A percentile compares a stretch with the other conserved stretches of the same genome.
phyloP scores from a whole-genome alignment of 106 monocot species.

The Phalaenopsis aphrodite region DNA sequence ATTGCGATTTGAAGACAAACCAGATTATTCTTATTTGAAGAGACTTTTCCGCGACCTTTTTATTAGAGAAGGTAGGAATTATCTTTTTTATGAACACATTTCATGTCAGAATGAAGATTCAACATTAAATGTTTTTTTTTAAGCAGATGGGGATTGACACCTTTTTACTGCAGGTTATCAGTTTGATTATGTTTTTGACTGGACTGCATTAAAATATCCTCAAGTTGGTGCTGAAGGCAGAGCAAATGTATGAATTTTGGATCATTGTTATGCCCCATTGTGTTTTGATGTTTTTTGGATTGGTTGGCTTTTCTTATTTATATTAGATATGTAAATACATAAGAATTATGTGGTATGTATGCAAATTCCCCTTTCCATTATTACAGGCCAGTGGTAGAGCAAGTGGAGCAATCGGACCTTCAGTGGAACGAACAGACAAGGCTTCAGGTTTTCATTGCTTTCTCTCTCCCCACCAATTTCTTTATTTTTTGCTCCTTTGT shows the following conservation, averaged over 20 bases:
- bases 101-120: not conserved
- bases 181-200: constrained; percentile 93
- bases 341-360: too few relatives aligned
- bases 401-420: constrained; percentile 42
- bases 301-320: not conserved
- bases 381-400: constrained; percentile 48
- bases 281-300: not conserved
- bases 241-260: constrained; percentile 33
- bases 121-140: not conserved
- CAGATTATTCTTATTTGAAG: constrained; percentile 11
- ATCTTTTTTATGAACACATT: not conserved
- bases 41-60: constrained; percentile 7
- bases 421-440: constrained; percentile 43
- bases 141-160: not conserved
- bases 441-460: constrained; percentile 32
- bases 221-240: constrained; percentile 47
- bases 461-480: not conserved
- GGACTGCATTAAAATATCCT: constrained; percentile 75
- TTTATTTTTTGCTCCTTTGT: not conserved
- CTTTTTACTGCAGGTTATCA: constrained; percentile 56
- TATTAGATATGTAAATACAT: not conserved
- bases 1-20: constrained; percentile 4
- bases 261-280: not conserved
- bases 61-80: constrained; percentile 8
- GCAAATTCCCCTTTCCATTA: too few relatives aligned